Evolutionary conservation across 768 basidiomycete species (phyloP).

Genomic region (Lactifluus subvellereus): DNA sequence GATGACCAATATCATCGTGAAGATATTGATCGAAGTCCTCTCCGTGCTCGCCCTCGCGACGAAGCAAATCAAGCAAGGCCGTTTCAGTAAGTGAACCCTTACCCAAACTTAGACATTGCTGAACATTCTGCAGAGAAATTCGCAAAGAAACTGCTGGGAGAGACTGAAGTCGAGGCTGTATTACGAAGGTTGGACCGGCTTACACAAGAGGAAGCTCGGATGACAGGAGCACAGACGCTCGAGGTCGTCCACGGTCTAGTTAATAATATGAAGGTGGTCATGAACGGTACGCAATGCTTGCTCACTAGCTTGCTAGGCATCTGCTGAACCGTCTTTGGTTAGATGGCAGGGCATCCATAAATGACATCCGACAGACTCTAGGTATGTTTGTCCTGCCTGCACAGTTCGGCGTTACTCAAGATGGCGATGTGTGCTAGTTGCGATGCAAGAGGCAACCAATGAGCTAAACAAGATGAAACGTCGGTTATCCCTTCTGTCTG

Average conservation of each 20-base stretch:
- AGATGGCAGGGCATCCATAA: neutral
- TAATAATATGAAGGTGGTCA: neutral
- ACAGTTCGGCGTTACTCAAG: too few species aligned
- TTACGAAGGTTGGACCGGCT: neutral
- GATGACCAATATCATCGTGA: neutral
- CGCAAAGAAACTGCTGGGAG: neutral
- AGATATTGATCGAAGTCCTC: neutral
- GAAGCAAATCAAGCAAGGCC: neutral
- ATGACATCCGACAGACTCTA: neutral
- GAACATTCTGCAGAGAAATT: neutral
- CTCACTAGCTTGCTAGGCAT: too few species aligned
- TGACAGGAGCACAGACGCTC: neutral
- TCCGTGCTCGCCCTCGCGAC: neutral
- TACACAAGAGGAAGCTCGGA: neutral
- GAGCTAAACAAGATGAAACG: too few species aligned
- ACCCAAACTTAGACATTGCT: neutral
- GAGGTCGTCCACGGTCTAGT: neutral
- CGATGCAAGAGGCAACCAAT: too few species aligned
- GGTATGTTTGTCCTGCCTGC: neutral
- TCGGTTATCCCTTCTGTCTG: too few species aligned
- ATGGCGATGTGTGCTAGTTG: too few species aligned
- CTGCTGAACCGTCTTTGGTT: neutral
- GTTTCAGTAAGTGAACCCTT: neutral
- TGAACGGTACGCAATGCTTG: neutral
- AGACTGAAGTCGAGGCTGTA: neutral